Evolutionary conservation across 2,329 filamentous ascomycete genomes (phyloP).

Genomic region (Colletotrichum sp.): DNA sequence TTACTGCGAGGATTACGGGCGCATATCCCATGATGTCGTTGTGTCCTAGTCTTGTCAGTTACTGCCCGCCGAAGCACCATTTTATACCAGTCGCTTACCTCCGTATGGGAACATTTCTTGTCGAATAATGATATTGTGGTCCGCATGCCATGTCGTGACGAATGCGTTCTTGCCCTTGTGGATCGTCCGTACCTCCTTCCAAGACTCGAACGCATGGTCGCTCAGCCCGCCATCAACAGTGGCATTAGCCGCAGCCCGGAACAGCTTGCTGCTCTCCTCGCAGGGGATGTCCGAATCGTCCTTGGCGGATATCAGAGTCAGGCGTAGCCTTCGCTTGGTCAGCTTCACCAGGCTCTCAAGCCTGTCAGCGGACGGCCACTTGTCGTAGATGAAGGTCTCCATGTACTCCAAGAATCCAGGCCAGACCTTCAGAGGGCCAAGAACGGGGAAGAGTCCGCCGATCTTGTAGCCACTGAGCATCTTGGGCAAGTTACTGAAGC

Average conservation of each 20-base stretch:
- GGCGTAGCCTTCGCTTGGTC: constrained; percentile 60
- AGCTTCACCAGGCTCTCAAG: constrained; percentile 61
- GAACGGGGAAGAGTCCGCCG: constrained; percentile 77
- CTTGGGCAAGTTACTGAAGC: constrained; percentile 76
- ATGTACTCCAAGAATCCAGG: constrained; percentile 69
- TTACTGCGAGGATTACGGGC: constrained; percentile 67
- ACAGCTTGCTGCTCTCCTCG: constrained; percentile 69
- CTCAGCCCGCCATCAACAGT: constrained; percentile 41
- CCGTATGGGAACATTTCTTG: constrained; percentile 62
- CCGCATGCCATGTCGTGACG: constrained; percentile 48
- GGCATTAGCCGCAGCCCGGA: constrained; percentile 62
- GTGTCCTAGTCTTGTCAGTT: constrained; percentile 57
- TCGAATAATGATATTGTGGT: constrained; percentile 53
- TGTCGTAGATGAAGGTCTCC: constrained; percentile 72
- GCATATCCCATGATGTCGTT: constrained; percentile 72
- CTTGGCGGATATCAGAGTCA: constrained; percentile 79
- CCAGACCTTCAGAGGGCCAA: constrained; percentile 75
- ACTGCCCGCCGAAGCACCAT: not conserved
- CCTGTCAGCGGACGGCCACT: constrained; percentile 76
- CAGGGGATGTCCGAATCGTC: constrained; percentile 86
- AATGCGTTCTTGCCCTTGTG: constrained; percentile 52
- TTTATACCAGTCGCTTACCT: constrained; percentile 44
- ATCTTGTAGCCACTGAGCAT: constrained; percentile 81
- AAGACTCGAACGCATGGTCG: constrained; percentile 42
- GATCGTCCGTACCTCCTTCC: constrained; percentile 52